Evolutionary conservation across 495 filamentous ascomycete genomes (phyloP).

Genomic region (Pseudomonodictys pantanalensis): DNA sequence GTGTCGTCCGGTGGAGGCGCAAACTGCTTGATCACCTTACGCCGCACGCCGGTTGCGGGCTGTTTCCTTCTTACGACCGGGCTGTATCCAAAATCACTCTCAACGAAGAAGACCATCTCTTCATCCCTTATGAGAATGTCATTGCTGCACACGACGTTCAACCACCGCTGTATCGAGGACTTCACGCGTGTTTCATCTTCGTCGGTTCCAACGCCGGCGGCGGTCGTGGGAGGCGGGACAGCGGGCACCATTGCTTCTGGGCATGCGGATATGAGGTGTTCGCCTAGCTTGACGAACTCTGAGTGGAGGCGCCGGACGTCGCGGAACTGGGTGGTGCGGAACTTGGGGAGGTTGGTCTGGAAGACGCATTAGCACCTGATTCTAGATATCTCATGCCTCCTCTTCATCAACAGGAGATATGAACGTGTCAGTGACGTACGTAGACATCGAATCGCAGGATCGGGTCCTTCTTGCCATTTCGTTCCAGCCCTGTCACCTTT

Average conservation of each 20-base stretch:
- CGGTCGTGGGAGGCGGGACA: conserved; percentile 84
- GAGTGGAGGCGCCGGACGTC: conserved; percentile 93
- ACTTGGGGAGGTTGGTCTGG: conserved; percentile 95
- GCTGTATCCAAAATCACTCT: conserved; percentile 97
- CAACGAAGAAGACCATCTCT: conserved; percentile 94
- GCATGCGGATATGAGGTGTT: conserved; percentile 92
- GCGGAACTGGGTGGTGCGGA: conserved; percentile 95
- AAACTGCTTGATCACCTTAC: conserved; percentile 97
- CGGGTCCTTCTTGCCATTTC: conserved; percentile 91
- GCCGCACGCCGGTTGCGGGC: conserved; percentile 89
- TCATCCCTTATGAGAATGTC: conserved; percentile 92
- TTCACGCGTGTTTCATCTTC: conserved; percentile 93
- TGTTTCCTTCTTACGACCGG: conserved; percentile 94
- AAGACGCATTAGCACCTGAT: not conserved
- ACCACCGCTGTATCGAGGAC: conserved; percentile 85
- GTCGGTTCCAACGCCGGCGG: conserved; percentile 92
- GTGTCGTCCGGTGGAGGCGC: conserved; percentile 97
- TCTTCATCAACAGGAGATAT: no score
- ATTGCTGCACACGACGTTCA: conserved; percentile 86
- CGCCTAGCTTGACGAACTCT: conserved; percentile 91
- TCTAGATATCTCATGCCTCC: no score
- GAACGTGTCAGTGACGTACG: no score
- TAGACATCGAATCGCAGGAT: conserved; percentile 96
- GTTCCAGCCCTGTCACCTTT: conserved; percentile 88
- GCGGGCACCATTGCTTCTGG: conserved; percentile 98